Percentiles rank a stretch among this genome's conserved stretches.
Evolutionary conservation across 1,284 basidiomycete genomes (phyloP).

Genomic region (Malassezia sympodialis): DNA sequence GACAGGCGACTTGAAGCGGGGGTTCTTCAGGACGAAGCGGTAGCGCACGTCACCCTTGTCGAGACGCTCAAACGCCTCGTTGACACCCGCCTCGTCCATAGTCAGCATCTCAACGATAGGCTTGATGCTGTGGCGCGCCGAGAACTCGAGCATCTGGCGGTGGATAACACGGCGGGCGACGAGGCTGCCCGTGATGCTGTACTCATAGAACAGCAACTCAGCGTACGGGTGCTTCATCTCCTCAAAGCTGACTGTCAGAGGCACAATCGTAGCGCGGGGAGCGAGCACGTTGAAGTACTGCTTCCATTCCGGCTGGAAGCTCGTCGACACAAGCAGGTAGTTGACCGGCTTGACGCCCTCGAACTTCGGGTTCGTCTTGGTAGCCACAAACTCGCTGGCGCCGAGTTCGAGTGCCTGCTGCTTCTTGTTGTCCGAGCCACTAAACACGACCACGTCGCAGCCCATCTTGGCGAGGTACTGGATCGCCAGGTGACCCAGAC

Average conservation of each 20-base stretch:
- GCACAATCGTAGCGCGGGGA: slow-evolving; percentile 31
- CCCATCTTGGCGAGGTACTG: slow-evolving; percentile 48
- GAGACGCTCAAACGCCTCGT: slow-evolving; percentile 31
- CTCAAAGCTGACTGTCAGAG: slow-evolving; percentile 29
- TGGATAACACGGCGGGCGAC: slow-evolving; percentile 35
- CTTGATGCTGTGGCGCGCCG: slow-evolving; percentile 27
- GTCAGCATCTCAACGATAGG: slow-evolving; percentile 40
- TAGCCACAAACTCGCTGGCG: slow-evolving; percentile 48
- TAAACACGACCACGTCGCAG: slow-evolving; percentile 48
- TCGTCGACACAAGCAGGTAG: slow-evolving; percentile 34
- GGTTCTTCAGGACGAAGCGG: slow-evolving; percentile 34
- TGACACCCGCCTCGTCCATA: slow-evolving; percentile 41
- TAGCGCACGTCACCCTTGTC: slow-evolving; percentile 40
- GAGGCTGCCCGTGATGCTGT: slow-evolving; percentile 31
- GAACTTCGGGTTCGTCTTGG: slow-evolving; percentile 29
- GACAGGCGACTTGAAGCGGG: slow-evolving; percentile 14
- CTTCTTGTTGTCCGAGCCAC: slow-evolving; percentile 41
- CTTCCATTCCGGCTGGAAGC: slow-evolving; percentile 38
- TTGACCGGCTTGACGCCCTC: slow-evolving; percentile 36
- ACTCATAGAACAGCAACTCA: slow-evolving; percentile 31
- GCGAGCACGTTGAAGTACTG: slow-evolving; percentile 31
- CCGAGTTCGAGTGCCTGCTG: slow-evolving; percentile 49
- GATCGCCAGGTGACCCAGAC: slow-evolving; percentile 49
- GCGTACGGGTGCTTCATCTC: slow-evolving; percentile 29
- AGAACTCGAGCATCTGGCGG: slow-evolving; percentile 35